phyloP scores from a whole-genome alignment of 768 basidiomycete genomes.

The Collybia mongolica region DNA sequence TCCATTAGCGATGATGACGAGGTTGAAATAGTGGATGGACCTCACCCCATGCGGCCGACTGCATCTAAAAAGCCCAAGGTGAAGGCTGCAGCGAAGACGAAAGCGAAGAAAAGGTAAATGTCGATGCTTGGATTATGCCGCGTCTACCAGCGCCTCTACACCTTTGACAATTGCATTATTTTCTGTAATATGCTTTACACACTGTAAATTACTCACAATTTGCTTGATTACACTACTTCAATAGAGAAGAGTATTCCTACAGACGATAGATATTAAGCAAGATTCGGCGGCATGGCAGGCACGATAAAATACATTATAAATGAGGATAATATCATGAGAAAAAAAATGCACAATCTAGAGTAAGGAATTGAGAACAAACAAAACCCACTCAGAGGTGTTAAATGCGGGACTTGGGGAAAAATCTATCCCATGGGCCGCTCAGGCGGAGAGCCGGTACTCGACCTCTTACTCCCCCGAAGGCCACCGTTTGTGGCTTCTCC shows the following conservation, averaged over 20 bases:
- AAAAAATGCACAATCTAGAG: background rate
- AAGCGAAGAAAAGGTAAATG: constrained; percentile 40
- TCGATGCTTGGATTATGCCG: background rate
- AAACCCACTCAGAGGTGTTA: background rate
- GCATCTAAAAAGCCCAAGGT: constrained; percentile 30
- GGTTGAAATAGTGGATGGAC: constrained; percentile 50
- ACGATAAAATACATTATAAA: background rate
- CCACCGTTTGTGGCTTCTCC: constrained; percentile 18
- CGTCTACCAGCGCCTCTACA: background rate
- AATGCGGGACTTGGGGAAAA: constrained; percentile 31
- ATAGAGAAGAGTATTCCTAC: background rate
- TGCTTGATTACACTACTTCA: background rate
- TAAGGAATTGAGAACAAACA: background rate
- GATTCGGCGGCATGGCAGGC: too few relatives aligned
- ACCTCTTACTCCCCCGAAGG: constrained; percentile 20
- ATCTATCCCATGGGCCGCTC: constrained; percentile 42
- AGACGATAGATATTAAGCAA: background rate
- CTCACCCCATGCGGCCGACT: constrained; percentile 22
- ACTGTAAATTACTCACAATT: background rate
- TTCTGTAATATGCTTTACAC: background rate
- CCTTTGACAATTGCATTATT: background rate
- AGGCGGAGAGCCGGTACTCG: constrained; percentile 7
- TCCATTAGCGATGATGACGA: constrained; percentile 49
- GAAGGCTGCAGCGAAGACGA: constrained; percentile 36
- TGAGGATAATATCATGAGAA: background rate